These are phyloP conservation scores for Dictyostelium discoideum DNA, from an alignment of 78 protist species.

Conservation along the genomic window dicty_2.7 NC_007088.5:4524001-4524500, in stretches of 20 bases:
- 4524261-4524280: background rate
- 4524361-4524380: too few species aligned
- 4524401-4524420: too few species aligned
- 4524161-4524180: background rate
- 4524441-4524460: too few species aligned
- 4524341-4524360: too few species aligned
- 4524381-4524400: too few species aligned
- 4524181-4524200: background rate
- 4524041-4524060: background rate
- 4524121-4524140: background rate
- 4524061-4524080: background rate
- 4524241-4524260: background rate
- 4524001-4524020: background rate
- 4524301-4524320: too few species aligned
- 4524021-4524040: background rate
- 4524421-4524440: too few species aligned
- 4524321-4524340: too few species aligned
- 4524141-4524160: background rate
- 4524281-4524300: too few species aligned
- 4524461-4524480: too few species aligned
- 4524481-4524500: too few species aligned
- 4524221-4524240: background rate
- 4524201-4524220: background rate
- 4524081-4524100: background rate
- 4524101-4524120: background rate